Conservation (phyloP, 176 grass and related monocot species). For the Puccinellia tenuiflora region DNA sequence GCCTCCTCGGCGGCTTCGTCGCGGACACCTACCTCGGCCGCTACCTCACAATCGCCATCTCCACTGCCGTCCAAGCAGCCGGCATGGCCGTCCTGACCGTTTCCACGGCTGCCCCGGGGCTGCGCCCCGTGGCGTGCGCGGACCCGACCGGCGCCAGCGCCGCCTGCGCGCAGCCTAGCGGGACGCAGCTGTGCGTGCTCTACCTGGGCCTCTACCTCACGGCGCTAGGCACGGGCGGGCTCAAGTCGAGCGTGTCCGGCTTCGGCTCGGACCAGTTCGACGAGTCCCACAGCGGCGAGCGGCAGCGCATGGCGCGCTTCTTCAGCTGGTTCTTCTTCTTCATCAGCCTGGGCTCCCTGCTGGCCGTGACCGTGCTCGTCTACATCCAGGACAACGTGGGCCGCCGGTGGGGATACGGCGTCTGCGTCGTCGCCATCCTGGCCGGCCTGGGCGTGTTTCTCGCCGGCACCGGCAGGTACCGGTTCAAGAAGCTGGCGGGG, state of each 20-base stretch:
- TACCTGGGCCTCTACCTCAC: conserved; percentile 76
- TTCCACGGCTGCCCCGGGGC: conserved; percentile 48
- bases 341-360: conserved; percentile 49
- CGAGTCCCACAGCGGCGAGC: conserved; percentile 46
- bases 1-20: conserved; percentile 79
- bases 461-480: conserved; percentile 31
- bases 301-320: conserved; percentile 40
- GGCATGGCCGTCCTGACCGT: conserved; percentile 53
- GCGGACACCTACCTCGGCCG: conserved; percentile 80
- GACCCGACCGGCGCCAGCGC: not conserved
- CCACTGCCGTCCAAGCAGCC: conserved; percentile 55
- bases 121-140: conserved; percentile 38
- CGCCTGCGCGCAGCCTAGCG: conserved; percentile 22
- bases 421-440: conserved; percentile 30
- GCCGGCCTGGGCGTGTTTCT: conserved; percentile 36
- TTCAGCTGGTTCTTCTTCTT: conserved; percentile 67
- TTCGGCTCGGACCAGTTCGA: conserved; percentile 89
- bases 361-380: conserved; percentile 45
- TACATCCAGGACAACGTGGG: conserved; percentile 49
- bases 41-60: conserved; percentile 86
- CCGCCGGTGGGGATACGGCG: conserved; percentile 43
- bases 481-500: conserved; percentile 55
- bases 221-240: conserved; percentile 72
- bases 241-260: conserved; percentile 81
- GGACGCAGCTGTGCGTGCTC: conserved; percentile 50